Conservation (phyloP, 176 grass and related monocot genomes). For the Olyra latifolia region DNA sequence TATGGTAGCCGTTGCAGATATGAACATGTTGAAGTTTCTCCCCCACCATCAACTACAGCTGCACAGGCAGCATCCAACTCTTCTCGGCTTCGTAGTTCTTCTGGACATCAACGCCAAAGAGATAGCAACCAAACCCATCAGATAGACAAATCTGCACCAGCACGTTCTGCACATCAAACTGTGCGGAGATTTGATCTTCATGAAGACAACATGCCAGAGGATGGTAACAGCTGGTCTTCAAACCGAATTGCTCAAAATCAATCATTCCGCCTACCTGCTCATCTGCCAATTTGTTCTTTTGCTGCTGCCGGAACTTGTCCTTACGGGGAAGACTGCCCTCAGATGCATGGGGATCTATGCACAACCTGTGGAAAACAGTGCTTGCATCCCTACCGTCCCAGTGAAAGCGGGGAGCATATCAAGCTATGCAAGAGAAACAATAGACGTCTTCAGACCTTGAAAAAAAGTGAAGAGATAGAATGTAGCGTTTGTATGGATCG, state of each 20-base stretch:
- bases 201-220: slow-evolving; percentile 12
- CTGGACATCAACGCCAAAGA: slow-evolving; percentile 30
- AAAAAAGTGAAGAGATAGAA: slow-evolving; percentile 82
- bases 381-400: slow-evolving; percentile 58
- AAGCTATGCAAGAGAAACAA: slow-evolving; percentile 73
- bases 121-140: slow-evolving; percentile 23
- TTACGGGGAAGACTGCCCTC: slow-evolving; percentile 66
- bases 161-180: slow-evolving; percentile 15
- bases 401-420: slow-evolving; percentile 59
- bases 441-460: slow-evolving; percentile 63
- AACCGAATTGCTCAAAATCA: slow-evolving; percentile 14
- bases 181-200: slow-evolving; percentile 28
- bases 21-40: slow-evolving; percentile 61
- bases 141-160: neutral
- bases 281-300: slow-evolving; percentile 73
- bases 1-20: slow-evolving; percentile 83
- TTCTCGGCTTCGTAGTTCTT: slow-evolving; percentile 39
- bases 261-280: slow-evolving; percentile 35
- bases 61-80: slow-evolving; percentile 42
- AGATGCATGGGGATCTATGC: slow-evolving; percentile 70
- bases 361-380: slow-evolving; percentile 64
- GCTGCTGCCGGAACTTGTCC: slow-evolving; percentile 76
- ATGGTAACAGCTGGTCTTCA: slow-evolving; percentile 13
- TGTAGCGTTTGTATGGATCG: slow-evolving; percentile 81
- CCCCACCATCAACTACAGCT: slow-evolving; percentile 32